Evolutionary conservation across 768 basidiomycete species (phyloP), one percentile per base, ranked within the genome.

Genomic region (Paxillus rubicundulus): DNA sequence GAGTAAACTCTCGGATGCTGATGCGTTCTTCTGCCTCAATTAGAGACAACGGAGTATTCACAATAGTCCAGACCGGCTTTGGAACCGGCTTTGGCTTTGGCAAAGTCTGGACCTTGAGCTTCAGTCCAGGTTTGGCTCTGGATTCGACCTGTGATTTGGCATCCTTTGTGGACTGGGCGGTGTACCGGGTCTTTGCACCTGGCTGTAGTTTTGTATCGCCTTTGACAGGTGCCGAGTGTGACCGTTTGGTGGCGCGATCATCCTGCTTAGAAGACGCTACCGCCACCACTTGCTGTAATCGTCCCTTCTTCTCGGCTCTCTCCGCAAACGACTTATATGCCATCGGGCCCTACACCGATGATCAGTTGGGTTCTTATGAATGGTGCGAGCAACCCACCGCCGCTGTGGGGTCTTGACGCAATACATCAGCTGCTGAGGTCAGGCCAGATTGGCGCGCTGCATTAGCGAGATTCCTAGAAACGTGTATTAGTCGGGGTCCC

Each of bases 1-100:
- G 62, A 10, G 81, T 63, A 63, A 90, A 92, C 67, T 92, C 89
- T 51, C 89, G 82, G 39, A 91, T 84, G 58, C 81, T 73, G 43
- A 91, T 78, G 9, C 89, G 82, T 24, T 77, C 74, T 55, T 86
- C 77, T 1, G 77, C 81, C 37, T 81, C 78, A 1, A 72, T 61
- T 36, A 72, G 69, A 5, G 73, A 68, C 13, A 86, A 69, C 28
- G 57, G 59, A 12, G 75, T 72, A 1, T 72, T 72, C 6, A 87
- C 63, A 6, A 64, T 60, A 5, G 71, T 78, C 89, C 89, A 91
- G 43, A 52, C 69, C 68, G 37, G 84, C 70, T 51, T 69, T 54
- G 6, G 82, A 78, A 27, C 82, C 1, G 70, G 52, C 54, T 73
- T 73, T 30, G 69, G 60, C 51, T 71, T 67, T 30, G 68, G 55